Conservation (phyloP, 805 yeast genomes). For the Saturnispora gosingensis region DNA sequence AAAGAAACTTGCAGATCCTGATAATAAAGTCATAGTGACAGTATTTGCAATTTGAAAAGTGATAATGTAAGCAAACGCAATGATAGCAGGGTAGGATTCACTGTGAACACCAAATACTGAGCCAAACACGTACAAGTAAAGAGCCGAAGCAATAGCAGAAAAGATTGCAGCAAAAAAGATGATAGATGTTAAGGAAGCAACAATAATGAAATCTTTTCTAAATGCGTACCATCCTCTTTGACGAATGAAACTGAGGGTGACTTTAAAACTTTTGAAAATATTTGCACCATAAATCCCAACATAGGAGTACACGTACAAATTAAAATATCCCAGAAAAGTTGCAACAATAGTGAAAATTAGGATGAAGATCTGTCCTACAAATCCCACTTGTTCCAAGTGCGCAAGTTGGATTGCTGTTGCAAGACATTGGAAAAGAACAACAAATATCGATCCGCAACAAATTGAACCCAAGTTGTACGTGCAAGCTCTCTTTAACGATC, state of each 20-base stretch:
- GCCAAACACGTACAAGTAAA: constrained; percentile 57
- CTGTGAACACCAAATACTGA: constrained; percentile 59
- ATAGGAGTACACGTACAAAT: constrained; percentile 80
- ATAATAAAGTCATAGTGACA: constrained; percentile 58
- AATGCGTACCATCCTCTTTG: constrained; percentile 77
- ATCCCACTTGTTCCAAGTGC: constrained; percentile 2
- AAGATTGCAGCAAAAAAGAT: constrained; percentile 52
- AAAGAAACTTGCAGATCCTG: constrained; percentile 77
- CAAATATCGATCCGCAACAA: constrained; percentile 70
- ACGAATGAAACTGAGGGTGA: constrained; percentile 64
- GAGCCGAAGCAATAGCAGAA: constrained; percentile 41
- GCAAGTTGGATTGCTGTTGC: constrained; percentile 29
- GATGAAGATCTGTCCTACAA: constrained; percentile 8
- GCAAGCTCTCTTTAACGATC: constrained; percentile 67
- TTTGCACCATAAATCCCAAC: constrained; percentile 82
- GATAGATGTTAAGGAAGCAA: constrained; percentile 64
- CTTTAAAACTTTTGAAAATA: constrained; percentile 64
- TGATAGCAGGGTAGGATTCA: constrained; percentile 33
- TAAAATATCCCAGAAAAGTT: constrained; percentile 31
- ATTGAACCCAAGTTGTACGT: constrained; percentile 86
- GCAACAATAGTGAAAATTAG: neutral
- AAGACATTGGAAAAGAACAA: constrained; percentile 56
- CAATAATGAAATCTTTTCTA: constrained; percentile 73
- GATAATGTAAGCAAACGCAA: constrained; percentile 38
- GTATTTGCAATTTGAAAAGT: constrained; percentile 66